Conservation (phyloP, 305 asterid genomes). For the Fraxinus angustifolia region DNA sequence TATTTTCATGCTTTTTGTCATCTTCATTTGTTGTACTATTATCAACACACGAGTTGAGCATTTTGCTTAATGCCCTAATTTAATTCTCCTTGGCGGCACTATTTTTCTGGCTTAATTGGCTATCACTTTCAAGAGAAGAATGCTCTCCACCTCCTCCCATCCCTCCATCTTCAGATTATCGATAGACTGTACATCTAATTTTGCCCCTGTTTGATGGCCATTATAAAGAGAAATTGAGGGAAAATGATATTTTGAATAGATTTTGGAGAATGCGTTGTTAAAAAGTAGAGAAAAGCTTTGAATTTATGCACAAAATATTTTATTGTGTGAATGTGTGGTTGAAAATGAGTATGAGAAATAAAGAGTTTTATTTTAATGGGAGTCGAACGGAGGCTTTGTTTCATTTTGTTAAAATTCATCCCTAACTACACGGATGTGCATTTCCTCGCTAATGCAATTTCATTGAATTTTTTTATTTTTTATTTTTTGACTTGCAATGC, state of each 20-base stretch:
- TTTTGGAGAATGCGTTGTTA: not conserved
- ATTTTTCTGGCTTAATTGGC: not conserved
- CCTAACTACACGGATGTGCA: not conserved
- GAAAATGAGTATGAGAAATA: not conserved
- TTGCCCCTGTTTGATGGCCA: not conserved
- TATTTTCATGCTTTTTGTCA: conserved; percentile 8
- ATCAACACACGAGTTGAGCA: not conserved
- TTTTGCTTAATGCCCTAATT: not conserved
- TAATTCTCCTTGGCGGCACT: not conserved
- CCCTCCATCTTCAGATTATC: conserved; percentile 1
- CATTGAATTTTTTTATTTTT: not conserved
- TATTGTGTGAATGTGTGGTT: not conserved
- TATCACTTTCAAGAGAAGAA: not conserved
- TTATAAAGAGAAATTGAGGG: not conserved
- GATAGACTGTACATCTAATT: not conserved
- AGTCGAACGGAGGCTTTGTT: not conserved
- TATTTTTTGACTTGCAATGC: not conserved
- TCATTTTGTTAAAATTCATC: not conserved
- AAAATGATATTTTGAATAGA: not conserved
- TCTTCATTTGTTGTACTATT: not conserved
- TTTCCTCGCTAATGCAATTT: not conserved
- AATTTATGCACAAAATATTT: not conserved
- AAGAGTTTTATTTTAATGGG: not conserved
- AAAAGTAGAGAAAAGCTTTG: not conserved
- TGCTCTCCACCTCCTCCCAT: not conserved